Conservation (phyloP, 768 basidiomycete genomes). For the Rhizopogon vesiculosus region DNA sequence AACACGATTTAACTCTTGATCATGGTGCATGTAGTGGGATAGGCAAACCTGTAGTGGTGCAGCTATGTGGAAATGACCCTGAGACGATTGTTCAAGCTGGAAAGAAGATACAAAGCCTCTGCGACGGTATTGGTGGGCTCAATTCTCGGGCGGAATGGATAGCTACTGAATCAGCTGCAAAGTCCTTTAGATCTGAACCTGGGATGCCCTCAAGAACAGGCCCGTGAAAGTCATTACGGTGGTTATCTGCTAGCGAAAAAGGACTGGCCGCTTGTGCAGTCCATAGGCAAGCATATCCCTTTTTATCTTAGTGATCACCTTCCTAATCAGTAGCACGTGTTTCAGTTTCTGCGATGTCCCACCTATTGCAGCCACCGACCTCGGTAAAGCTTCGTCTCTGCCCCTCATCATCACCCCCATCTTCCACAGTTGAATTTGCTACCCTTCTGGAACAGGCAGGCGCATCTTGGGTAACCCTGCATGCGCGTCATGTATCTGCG, state of each 20-base stretch:
- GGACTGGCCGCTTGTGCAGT: constrained; percentile 66
- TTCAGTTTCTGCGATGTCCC: constrained; percentile 60
- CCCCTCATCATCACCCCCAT: constrained; percentile 36
- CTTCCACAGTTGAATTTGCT: constrained; percentile 53
- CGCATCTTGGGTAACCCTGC: constrained; percentile 66
- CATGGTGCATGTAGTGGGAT: background rate
- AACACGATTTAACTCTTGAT: constrained; percentile 43
- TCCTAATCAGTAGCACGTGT: background rate
- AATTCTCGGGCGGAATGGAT: background rate
- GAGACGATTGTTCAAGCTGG: constrained; percentile 57
- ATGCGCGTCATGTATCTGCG: constrained; percentile 69
- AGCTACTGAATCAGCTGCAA: constrained; percentile 3
- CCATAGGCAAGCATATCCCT: constrained; percentile 45
- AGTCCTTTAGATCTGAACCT: constrained; percentile 63
- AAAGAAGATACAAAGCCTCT: constrained; percentile 50
- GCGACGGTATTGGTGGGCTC: constrained; percentile 64
- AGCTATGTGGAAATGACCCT: constrained; percentile 72
- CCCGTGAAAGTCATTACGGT: constrained; percentile 63
- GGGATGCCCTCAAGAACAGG: constrained; percentile 73
- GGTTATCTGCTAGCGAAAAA: constrained; percentile 70
- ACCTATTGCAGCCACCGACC: constrained; percentile 58
- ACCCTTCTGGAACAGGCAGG: constrained; percentile 59
- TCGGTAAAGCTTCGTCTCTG: constrained; percentile 61
- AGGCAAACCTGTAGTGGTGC: constrained; percentile 55
- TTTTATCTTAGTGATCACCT: background rate